Evolutionary conservation across 495 filamentous ascomycete species (phyloP).

Genomic region (Daldinia caldariorum): DNA sequence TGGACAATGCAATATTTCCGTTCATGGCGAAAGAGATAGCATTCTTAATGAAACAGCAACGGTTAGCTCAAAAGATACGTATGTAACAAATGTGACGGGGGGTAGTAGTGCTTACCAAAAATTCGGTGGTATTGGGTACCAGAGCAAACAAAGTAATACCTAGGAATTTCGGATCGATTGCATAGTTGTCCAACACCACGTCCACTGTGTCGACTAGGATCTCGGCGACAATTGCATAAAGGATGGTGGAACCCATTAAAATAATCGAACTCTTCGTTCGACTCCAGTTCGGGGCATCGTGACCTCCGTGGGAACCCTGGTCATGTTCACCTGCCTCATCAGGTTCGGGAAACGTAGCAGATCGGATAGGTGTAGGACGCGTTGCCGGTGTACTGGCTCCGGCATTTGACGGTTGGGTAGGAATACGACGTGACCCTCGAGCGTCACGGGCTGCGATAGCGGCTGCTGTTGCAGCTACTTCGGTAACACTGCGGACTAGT

Average conservation of each 20-base stretch:
- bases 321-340: conserved; percentile 54
- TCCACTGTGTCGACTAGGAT: conserved; percentile 97
- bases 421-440: conserved; percentile 49
- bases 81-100: not conserved
- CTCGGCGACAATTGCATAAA: conserved; percentile 96
- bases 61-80: conserved; percentile 49
- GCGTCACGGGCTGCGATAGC: conserved; percentile 86
- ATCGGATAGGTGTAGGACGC: conserved; percentile 50
- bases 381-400: conserved; percentile 43
- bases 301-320: conserved; percentile 75
- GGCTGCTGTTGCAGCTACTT: conserved; percentile 91
- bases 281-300: conserved; percentile 98
- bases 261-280: conserved; percentile 88
- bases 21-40: conserved; percentile 99
- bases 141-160: conserved; percentile 97
- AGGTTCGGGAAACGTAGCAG: conserved; percentile 53
- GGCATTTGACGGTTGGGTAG: conserved; percentile 39
- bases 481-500: conserved; percentile 83
- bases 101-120: conserved; percentile 77
- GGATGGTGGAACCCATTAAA: conserved; percentile 85
- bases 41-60: conserved; percentile 66
- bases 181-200: conserved; percentile 85
- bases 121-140: conserved; percentile 98
- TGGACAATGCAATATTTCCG: conserved; percentile 98
- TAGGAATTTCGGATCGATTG: conserved; percentile 97